phyloP scores from a whole-genome alignment of 2,329 filamentous ascomycete genomes.

The Cordyceps fumosorosea region DNA sequence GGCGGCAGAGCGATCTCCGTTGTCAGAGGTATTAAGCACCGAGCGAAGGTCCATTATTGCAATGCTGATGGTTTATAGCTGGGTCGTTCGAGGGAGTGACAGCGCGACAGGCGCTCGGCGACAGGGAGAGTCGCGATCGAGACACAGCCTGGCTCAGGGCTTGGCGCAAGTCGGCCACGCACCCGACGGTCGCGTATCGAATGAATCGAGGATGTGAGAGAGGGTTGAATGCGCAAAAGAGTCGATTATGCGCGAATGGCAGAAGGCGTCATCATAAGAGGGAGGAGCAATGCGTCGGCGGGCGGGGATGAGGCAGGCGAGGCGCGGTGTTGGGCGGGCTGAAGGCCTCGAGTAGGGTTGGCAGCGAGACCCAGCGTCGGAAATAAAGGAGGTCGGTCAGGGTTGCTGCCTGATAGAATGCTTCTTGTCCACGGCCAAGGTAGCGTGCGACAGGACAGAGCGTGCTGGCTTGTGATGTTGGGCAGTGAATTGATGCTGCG shows the following conservation, averaged over 20 bases:
- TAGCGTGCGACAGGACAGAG: not conserved
- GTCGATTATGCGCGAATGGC: slow-evolving; percentile 1
- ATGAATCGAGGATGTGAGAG: not conserved
- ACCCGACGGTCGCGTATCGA: not conserved
- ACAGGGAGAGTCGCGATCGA: slow-evolving; percentile 11
- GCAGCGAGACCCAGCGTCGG: not conserved
- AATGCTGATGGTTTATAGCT: not conserved
- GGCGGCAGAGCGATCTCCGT: slow-evolving; percentile 32
- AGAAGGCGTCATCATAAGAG: slow-evolving; percentile 3
- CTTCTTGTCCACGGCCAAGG: not conserved
- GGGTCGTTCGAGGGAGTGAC: slow-evolving; percentile 2
- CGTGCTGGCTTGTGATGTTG: not conserved
- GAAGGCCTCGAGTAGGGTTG: not conserved
- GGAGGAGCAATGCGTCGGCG: not conserved
- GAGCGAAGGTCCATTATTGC: slow-evolving; percentile 44
- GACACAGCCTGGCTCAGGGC: not conserved
- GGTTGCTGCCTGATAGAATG: not conserved
- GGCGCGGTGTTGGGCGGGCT: slow-evolving; percentile 9
- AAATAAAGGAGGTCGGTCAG: not conserved
- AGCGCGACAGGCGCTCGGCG: slow-evolving; percentile 15
- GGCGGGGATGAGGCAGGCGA: not conserved
- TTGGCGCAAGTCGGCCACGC: slow-evolving; percentile 1
- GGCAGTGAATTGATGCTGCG: slow-evolving; percentile 10
- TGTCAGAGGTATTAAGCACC: slow-evolving; percentile 48
- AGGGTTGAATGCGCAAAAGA: slow-evolving; percentile 5